Evolutionary conservation across 768 basidiomycete genomes (phyloP).

Genomic region (Coprinellus micaceus): DNA sequence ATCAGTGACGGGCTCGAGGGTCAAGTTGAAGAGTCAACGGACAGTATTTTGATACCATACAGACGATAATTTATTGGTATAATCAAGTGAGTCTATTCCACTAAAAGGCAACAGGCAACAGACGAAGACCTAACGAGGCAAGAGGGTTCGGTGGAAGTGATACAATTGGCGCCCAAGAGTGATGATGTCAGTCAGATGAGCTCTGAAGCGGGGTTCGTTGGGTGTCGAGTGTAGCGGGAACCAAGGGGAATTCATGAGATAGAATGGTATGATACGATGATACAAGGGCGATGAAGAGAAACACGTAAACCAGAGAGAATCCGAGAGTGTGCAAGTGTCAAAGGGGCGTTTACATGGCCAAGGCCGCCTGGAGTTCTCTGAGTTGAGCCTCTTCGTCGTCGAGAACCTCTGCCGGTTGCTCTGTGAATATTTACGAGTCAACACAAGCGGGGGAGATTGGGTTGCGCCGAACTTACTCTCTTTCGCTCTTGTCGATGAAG

Average conservation of each 20-base stretch:
- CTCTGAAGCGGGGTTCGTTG: no score
- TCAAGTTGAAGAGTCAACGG: no score
- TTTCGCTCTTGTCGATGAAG: conserved; percentile 45
- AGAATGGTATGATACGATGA: background rate
- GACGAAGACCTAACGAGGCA: no score
- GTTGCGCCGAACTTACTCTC: no score
- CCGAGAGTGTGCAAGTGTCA: background rate
- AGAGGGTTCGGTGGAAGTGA: no score
- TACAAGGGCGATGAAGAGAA: conserved; percentile 14
- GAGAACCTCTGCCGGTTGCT: conserved; percentile 47
- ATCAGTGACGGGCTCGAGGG: no score
- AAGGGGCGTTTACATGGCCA: conserved; percentile 63
- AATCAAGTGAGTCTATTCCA: background rate
- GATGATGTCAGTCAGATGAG: no score
- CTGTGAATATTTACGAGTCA: conserved; percentile 5
- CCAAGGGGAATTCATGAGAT: no score
- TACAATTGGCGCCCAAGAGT: no score
- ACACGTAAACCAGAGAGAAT: conserved; percentile 4
- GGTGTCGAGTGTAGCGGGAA: no score
- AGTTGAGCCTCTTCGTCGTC: conserved; percentile 93
- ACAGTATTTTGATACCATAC: no score
- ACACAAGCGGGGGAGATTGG: no score
- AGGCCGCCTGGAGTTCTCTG: conserved; percentile 79
- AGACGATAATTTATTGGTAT: conserved; percentile 2
- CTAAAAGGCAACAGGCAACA: background rate